Percentiles rank a stretch among this genome's conserved stretches.
phyloP scores from a whole-genome alignment of 2,329 filamentous ascomycete genomes.

The Fusarium zealandicum region DNA sequence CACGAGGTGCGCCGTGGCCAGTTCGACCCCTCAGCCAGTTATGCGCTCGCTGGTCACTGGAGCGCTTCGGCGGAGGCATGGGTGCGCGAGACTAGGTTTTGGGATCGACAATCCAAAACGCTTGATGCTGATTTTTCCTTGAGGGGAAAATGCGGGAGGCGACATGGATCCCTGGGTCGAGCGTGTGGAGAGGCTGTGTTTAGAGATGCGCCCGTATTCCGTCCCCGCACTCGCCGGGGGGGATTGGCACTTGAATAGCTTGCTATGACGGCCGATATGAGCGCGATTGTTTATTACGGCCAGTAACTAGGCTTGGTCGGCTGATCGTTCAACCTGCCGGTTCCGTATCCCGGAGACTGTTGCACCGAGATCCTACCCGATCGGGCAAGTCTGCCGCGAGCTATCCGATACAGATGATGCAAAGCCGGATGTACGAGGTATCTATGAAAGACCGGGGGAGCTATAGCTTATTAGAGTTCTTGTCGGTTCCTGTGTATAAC shows the following conservation, averaged over 20 bases:
- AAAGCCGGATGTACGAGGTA: neutral
- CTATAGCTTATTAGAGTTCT: no score
- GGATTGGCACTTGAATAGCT: neutral
- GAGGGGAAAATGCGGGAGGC: slow-evolving; percentile 4
- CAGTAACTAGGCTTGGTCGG: neutral
- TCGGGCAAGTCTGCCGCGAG: slow-evolving; percentile 4
- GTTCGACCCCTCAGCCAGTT: slow-evolving; percentile 21
- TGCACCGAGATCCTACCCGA: neutral
- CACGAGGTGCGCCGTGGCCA: neutral
- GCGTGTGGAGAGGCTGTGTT: slow-evolving; percentile 2
- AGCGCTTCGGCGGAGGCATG: slow-evolving; percentile 26
- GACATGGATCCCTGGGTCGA: slow-evolving; percentile 6
- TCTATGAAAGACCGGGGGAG: no score
- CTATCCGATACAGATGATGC: neutral
- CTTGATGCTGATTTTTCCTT: neutral
- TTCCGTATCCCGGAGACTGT: neutral
- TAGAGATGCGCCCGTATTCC: neutral
- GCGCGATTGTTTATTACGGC: neutral
- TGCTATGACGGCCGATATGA: neutral
- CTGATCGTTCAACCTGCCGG: slow-evolving; percentile 1
- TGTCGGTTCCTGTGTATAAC: neutral
- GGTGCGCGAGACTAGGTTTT: slow-evolving; percentile 6
- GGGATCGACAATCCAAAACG: slow-evolving; percentile 18
- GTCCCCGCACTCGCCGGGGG: slow-evolving; percentile 2
- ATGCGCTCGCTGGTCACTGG: slow-evolving; percentile 28